Evolutionary conservation across 2,329 filamentous ascomycete species (phyloP), one percentile per base, ranked within the genome.

Genomic region (Pseudogymnoascus sp.): DNA sequence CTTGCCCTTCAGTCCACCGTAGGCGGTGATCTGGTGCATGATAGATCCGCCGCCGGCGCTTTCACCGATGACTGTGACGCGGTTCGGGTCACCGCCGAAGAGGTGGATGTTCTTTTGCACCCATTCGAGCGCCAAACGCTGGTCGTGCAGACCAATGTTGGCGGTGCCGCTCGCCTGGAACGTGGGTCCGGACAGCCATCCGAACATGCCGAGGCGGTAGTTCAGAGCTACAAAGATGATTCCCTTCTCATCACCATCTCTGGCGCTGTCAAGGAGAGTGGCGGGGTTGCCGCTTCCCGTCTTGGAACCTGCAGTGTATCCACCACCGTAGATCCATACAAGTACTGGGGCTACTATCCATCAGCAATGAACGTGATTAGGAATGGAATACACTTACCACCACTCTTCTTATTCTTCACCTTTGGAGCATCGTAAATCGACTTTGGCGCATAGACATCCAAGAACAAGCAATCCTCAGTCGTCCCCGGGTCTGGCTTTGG

Each of bases 41-140:
- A 83, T 77, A 4, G 78, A 80, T 0, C 77, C 76, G 0, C 76
- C 80, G 0, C 80, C 82, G 7, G 82, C 80, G 14, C 77, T 80
- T 64, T 80, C 73, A 5, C 80, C 81, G 16, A 82, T 75, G 12
- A 83, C 74, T 0, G 81, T 83, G 38, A 84, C 77, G 12, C 75
- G 74, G 2, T 74, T 70, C 2, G 77, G 72, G 68, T 84, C 78
- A 11, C 83, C 83, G 8, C 83, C 82, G 66, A 85, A 86, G 10
- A 77, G 70, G 66, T 79, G 73, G 62, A 84, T 83, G 65, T 83
- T 74, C 42, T 78, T 69, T 62, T 81, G 77, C 2, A 85, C 76
- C 84, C 84, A 87, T 67, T 84, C 74, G 6, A 87, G 72, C 23
- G 81, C 82, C 16, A 83, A 73, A 11, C 80, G 75, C 68, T 85